Percentiles rank a stretch among this genome's conserved stretches.
Evolutionary conservation across 1,284 basidiomycete species (phyloP).

Genomic region (Pascua guehoae): DNA sequence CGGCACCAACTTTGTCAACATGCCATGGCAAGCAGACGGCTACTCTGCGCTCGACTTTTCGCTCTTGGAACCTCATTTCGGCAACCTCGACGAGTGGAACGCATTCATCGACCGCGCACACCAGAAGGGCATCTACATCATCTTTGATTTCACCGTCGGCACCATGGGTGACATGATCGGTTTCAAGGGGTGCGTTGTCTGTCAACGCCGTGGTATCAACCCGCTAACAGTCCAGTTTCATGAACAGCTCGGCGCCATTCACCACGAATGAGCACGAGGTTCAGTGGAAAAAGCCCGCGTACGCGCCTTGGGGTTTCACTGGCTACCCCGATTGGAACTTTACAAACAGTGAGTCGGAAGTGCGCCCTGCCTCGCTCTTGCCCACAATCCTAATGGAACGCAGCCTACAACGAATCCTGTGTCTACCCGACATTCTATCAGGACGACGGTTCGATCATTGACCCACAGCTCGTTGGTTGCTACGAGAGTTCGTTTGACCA

Average conservation of each 20-base stretch:
- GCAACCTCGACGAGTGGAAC: slow-evolving; percentile 73
- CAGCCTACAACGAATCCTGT: slow-evolving; percentile 65
- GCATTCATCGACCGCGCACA: slow-evolving; percentile 71
- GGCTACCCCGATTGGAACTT: slow-evolving; percentile 73
- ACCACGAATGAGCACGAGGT: slow-evolving; percentile 66
- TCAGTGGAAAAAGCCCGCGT: slow-evolving; percentile 70
- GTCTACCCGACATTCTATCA: slow-evolving; percentile 71
- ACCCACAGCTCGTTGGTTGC: slow-evolving; percentile 64
- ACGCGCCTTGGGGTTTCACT: slow-evolving; percentile 77
- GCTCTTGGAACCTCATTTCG: slow-evolving; percentile 85
- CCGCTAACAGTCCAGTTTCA: slow-evolving; percentile 9
- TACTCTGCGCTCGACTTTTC: slow-evolving; percentile 89
- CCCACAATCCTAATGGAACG: background rate
- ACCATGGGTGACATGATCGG: slow-evolving; percentile 85
- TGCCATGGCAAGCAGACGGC: slow-evolving; percentile 92
- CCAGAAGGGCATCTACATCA: slow-evolving; percentile 76
- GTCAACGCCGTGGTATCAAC: background rate
- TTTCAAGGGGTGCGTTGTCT: slow-evolving; percentile 61
- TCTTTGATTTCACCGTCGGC: slow-evolving; percentile 87
- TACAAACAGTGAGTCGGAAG: slow-evolving; percentile 50
- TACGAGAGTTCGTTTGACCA: slow-evolving; percentile 81
- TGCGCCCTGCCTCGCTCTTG: background rate
- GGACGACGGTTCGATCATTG: slow-evolving; percentile 64
- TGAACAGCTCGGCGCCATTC: slow-evolving; percentile 74
- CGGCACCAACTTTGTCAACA: slow-evolving; percentile 85